Percentiles rank a stretch among this genome's conserved stretches.
These are phyloP conservation scores for Apiospora marii DNA, from an alignment of 2,329 filamentous ascomycete species.

Conservation along the genomic window DNA sequence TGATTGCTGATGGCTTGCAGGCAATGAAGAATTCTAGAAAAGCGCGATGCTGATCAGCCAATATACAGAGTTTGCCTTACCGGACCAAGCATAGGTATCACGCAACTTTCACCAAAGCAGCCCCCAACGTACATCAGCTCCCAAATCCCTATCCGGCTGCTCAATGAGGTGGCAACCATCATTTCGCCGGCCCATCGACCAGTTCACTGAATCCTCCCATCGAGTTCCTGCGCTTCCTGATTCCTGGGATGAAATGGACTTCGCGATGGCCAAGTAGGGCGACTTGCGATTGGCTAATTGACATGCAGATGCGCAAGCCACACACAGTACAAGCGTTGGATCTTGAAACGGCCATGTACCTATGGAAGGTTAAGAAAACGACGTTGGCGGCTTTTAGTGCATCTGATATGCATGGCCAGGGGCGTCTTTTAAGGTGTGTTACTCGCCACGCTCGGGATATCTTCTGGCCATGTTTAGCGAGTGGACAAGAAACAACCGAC, in stretches of 20 bases:
- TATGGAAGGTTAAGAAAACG: slow-evolving; percentile 3
- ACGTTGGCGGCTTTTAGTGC: slow-evolving; percentile 10
- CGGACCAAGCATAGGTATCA: background rate
- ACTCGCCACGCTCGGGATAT: slow-evolving; percentile 20
- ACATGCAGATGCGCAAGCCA: background rate
- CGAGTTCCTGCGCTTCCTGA: background rate
- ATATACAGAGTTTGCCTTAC: background rate
- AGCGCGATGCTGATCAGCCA: background rate
- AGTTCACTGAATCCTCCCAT: background rate
- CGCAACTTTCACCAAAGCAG: background rate
- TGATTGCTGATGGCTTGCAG: background rate
- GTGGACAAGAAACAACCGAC: slow-evolving; percentile 3
- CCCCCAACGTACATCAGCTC: background rate
- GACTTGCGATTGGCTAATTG: background rate
- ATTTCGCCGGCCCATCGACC: background rate
- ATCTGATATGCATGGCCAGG: slow-evolving; percentile 2
- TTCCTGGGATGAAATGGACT: background rate
- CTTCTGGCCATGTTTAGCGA: slow-evolving; percentile 9
- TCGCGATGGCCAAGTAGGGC: background rate
- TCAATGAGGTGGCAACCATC: background rate
- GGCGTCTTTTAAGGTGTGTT: slow-evolving; percentile 3
- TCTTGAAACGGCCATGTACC: slow-evolving; percentile 1
- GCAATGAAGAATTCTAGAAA: slow-evolving; percentile 10
- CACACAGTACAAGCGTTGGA: slow-evolving; percentile 12
- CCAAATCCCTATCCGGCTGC: background rate